phyloP scores from a whole-genome alignment of 225 moss, liverwort and hornwort genomes.

The Asterella californica region DNA sequence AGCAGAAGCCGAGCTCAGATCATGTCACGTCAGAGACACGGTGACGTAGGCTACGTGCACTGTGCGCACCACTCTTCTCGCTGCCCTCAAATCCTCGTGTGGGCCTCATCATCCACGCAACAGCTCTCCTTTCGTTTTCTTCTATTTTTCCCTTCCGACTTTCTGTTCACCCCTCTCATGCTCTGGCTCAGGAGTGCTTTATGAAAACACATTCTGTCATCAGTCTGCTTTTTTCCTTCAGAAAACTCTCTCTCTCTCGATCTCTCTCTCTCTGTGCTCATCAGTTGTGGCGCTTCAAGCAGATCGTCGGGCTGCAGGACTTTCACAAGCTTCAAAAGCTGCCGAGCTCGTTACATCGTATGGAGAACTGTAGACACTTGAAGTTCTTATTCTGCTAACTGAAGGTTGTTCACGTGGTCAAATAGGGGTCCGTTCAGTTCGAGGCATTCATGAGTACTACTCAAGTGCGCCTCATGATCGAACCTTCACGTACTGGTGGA shows the following conservation, averaged over 20 bases:
- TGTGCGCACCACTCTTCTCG: constrained; percentile 1
- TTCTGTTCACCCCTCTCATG: neutral
- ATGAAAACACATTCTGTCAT: neutral
- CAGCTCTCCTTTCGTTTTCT: neutral
- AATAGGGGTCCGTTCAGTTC: neutral
- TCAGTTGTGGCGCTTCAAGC: neutral
- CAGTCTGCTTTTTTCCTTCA: neutral
- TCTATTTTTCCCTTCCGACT: neutral
- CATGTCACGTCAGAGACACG: neutral
- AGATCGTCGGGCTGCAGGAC: neutral
- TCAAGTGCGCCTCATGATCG: no score
- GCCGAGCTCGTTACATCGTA: neutral
- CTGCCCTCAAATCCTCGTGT: constrained; percentile 1
- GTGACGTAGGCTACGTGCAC: neutral
- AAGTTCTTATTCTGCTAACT: neutral
- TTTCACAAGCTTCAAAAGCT: neutral
- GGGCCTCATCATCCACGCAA: neutral
- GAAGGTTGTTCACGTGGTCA: neutral
- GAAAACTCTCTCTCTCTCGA: neutral
- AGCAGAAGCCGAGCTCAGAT: neutral
- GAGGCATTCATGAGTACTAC: neutral
- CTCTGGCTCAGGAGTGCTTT: neutral
- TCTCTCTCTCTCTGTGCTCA: neutral
- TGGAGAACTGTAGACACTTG: neutral
- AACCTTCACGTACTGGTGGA: no score